Base-by-base conservation (phyloP, 768 basidiomycete genomes). In the Auricularia sp. region DNA sequence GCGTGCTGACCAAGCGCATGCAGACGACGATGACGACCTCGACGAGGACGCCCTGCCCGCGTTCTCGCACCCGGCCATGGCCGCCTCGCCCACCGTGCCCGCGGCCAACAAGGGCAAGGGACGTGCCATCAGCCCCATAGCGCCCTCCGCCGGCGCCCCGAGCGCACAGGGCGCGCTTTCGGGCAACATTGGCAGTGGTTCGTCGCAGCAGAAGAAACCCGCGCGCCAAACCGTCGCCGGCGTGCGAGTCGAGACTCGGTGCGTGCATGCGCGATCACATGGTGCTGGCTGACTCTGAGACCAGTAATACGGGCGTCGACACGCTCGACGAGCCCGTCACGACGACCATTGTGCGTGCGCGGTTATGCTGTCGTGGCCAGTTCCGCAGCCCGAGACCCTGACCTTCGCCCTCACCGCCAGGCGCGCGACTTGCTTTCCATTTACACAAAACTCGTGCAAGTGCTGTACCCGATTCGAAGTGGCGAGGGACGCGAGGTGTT, bases 261-360 rank as follows among this genome's bases (percentile, higher is more conserved):
- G 73, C 56, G 82, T 71, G 21, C 66, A 21, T 16, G 3, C 62
- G 21, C 39, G 54, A 34, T 12, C 3, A 18, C 43, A 21, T 34
- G 34, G 1, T 4, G 35, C 8, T 7, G 36, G 12, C 39, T 53
- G 61, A 39, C 14, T 42, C 18, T 62, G 1, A 39, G 8, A 53
- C 61, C 65, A 89, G 91, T 69, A 91, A 87, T 74, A 81, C 91
- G n/a, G 90, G 89, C 10, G 81, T 79, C 8, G 91, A 95, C 70
- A 97, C 95, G 0, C 81, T 98, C 36, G 95, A 98, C 70, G 95
- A 98, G 73, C 93, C 95, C 3, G 82, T 98, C 18, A 84, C 87
- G 3, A 81, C 83, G 36, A 98, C 95, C 0, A 94, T 98, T 66
- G 95, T 94, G 68, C 64, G 90, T 75, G 23, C 29, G 29, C 29